A percentile compares a stretch with the other conserved stretches of the same genome.
Evolutionary conservation across 1,284 basidiomycete species (phyloP).

Genomic region (Gymnopus androsaceus): DNA sequence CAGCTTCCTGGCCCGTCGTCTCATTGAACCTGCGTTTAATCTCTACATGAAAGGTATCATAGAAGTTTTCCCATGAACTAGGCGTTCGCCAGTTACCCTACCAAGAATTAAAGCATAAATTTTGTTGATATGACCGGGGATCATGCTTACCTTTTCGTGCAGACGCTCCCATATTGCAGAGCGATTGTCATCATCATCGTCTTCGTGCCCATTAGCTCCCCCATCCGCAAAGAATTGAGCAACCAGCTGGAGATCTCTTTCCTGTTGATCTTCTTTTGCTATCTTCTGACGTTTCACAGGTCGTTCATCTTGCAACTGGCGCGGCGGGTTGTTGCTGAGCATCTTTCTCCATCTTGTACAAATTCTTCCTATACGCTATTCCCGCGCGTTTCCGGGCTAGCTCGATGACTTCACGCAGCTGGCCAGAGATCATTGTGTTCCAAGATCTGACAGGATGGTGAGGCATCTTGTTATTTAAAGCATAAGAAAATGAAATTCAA

Average conservation of each 20-base stretch:
- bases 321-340: not conserved
- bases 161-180: conserved; percentile 49
- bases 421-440: conserved; percentile 22
- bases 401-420: conserved; percentile 28
- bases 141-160: conserved; percentile 36
- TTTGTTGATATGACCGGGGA: not conserved
- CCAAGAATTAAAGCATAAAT: conserved; percentile 12
- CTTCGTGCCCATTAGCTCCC: conserved; percentile 36
- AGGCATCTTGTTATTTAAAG: conserved; percentile 47
- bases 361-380: conserved; percentile 36
- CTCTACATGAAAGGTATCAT: conserved; percentile 43
- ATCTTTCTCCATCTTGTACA: not conserved
- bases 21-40: conserved; percentile 42
- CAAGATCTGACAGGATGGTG: conserved; percentile 48
- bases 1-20: not conserved
- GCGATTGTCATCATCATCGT: conserved; percentile 36
- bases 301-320: not conserved
- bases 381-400: conserved; percentile 35
- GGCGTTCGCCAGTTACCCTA: conserved; percentile 52
- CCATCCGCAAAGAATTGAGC: conserved; percentile 52
- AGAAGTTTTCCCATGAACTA: conserved; percentile 58
- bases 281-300: conserved; percentile 2
- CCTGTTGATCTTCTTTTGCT: not conserved
- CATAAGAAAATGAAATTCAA: no score
- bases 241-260: conserved; percentile 49